Percentiles rank a stretch among this genome's conserved stretches.
Evolutionary conservation across 169 alveolate genomes (phyloP).

Genomic region (Besnoitia besnoiti): DNA sequence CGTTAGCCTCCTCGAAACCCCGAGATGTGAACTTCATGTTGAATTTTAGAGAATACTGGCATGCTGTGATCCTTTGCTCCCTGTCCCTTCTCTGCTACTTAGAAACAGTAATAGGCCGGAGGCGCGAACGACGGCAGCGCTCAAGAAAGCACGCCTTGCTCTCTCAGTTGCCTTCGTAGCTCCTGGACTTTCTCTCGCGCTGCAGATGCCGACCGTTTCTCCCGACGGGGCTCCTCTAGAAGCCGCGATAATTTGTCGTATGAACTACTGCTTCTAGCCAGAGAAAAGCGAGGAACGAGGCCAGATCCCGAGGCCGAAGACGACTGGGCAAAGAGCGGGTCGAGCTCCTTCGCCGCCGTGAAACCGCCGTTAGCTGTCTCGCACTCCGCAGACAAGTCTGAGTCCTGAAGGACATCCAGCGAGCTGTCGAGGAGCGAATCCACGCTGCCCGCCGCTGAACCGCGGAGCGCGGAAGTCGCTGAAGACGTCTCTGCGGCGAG

Average conservation of each 20-base stretch:
- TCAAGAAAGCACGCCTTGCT: not conserved
- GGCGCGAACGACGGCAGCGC: no score
- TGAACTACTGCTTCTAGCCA: not conserved
- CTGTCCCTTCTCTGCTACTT: no score
- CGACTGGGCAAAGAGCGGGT: not conserved
- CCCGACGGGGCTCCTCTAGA: not conserved
- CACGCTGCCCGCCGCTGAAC: not conserved
- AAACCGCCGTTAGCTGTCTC: not conserved
- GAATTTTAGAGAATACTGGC: no score
- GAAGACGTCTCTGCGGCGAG: not conserved
- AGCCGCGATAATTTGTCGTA: not conserved
- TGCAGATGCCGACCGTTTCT: not conserved
- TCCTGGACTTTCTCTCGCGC: not conserved
- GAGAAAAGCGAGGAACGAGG: not conserved
- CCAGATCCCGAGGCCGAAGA: not conserved
- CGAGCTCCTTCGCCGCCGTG: not conserved
- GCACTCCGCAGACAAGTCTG: not conserved
- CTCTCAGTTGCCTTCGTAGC: constrained; percentile 2
- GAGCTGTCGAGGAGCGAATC: not conserved
- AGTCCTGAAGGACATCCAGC: not conserved
- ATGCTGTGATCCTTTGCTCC: no score
- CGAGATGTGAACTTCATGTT: no score
- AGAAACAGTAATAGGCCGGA: no score
- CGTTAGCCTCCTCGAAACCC: no score
- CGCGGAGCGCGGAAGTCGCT: not conserved